Percentiles rank a stretch among this genome's conserved stretches.
These are phyloP conservation scores for Pythium sp. DNA, from an alignment of 352 stramenopile genomes.

Conservation along the genomic window DNA sequence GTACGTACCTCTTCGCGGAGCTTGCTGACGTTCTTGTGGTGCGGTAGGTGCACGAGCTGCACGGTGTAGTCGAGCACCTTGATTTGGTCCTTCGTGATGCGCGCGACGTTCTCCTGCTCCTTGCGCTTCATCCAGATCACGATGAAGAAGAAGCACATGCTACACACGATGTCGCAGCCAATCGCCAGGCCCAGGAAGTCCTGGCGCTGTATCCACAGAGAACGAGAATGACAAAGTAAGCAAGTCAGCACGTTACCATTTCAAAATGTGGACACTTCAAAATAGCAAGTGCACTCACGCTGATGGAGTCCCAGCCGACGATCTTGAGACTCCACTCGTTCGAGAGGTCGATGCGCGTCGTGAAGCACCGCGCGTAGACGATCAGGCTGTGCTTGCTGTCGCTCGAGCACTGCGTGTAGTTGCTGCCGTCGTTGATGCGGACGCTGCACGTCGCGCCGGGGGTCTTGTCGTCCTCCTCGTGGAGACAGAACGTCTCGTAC, in stretches of 20 bases:
- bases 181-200: slow-evolving; percentile 70
- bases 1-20: slow-evolving; percentile 56
- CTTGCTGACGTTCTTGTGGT: slow-evolving; percentile 53
- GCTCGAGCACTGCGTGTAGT: slow-evolving; percentile 49
- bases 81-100: slow-evolving; percentile 60
- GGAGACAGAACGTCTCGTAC: slow-evolving; percentile 36
- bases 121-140: slow-evolving; percentile 75
- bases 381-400: slow-evolving; percentile 46
- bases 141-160: slow-evolving; percentile 59
- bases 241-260: background rate
- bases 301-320: slow-evolving; percentile 80
- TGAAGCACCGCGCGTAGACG: slow-evolving; percentile 72
- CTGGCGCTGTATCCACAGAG: slow-evolving; percentile 34
- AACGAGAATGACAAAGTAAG: background rate
- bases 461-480: slow-evolving; percentile 24
- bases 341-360: slow-evolving; percentile 72
- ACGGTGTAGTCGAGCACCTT: slow-evolving; percentile 79
- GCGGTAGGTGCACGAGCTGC: slow-evolving; percentile 62
- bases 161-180: slow-evolving; percentile 68
- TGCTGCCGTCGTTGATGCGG: slow-evolving; percentile 45
- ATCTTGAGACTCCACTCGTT: slow-evolving; percentile 72
- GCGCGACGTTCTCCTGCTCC: slow-evolving; percentile 57
- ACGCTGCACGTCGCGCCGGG: slow-evolving; percentile 41
- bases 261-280: too few relatives aligned
- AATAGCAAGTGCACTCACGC: slow-evolving; percentile 27